These are phyloP conservation scores for Pythium guiyangense DNA, from an alignment of 352 stramenopile species.

Conservation along the genomic window DNA sequence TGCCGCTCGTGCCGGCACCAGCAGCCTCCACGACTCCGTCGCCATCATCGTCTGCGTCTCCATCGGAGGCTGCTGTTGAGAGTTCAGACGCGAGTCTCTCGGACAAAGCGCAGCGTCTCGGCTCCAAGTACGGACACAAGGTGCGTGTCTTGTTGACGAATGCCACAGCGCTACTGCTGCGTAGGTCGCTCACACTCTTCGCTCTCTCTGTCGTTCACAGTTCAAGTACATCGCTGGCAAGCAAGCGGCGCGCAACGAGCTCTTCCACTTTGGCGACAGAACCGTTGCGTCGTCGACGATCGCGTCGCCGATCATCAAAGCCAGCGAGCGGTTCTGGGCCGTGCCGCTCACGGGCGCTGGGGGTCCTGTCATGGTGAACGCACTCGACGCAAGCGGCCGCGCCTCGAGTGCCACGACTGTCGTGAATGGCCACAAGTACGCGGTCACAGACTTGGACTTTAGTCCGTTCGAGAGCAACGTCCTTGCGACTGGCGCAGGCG, in stretches of 20 bases:
- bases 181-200: neutral
- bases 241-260: slow-evolving; percentile 45
- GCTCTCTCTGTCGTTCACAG: slow-evolving; percentile 10
- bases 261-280: slow-evolving; percentile 52
- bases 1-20: neutral
- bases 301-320: slow-evolving; percentile 39
- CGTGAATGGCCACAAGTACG: slow-evolving; percentile 62
- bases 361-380: slow-evolving; percentile 59
- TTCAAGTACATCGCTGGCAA: slow-evolving; percentile 78
- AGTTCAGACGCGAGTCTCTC: slow-evolving; percentile 31
- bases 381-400: slow-evolving; percentile 38
- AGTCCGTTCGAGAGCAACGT: slow-evolving; percentile 45
- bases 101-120: slow-evolving; percentile 60
- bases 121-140: slow-evolving; percentile 71
- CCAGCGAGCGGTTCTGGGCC: slow-evolving; percentile 57
- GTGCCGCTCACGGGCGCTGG: slow-evolving; percentile 49
- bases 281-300: slow-evolving; percentile 32
- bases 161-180: neutral
- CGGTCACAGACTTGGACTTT: slow-evolving; percentile 65
- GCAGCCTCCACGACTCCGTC: neutral
- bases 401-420: slow-evolving; percentile 30
- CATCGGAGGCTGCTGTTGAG: neutral
- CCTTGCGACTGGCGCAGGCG: slow-evolving; percentile 53
- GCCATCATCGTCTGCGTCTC: neutral
- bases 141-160: slow-evolving; percentile 10